A percentile compares a stretch with the other conserved stretches of the same genome.
These are phyloP conservation scores for Peniophora sp. DNA, from an alignment of 1,284 basidiomycete genomes.

Conservation along the genomic window DNA sequence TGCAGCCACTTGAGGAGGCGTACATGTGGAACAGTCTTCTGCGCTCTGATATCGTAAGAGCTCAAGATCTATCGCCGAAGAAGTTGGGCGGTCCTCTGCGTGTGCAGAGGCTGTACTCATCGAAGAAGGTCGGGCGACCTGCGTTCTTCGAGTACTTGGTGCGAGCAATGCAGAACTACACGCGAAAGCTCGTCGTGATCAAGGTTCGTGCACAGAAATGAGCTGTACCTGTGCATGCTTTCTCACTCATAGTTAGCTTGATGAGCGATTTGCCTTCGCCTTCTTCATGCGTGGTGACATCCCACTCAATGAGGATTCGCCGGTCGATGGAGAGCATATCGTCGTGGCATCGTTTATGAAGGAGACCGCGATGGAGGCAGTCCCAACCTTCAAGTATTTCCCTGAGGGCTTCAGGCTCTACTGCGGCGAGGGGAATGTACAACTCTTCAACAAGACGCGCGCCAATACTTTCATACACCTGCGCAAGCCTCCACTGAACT, in stretches of 20 bases:
- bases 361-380: conserved; percentile 30
- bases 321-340: conserved; percentile 32
- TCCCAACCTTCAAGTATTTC: conserved; percentile 42
- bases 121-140: conserved; percentile 37
- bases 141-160: conserved; percentile 57
- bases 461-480: conserved; percentile 53
- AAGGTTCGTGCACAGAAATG: no score
- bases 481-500: conserved; percentile 35
- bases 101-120: conserved; percentile 55
- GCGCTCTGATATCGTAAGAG: conserved; percentile 47
- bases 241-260: conserved; percentile 30
- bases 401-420: conserved; percentile 42
- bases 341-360: conserved; percentile 58
- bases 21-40: conserved; percentile 55
- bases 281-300: conserved; percentile 54
- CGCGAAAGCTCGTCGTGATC: conserved; percentile 47
- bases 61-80: conserved; percentile 40
- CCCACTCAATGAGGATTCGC: conserved; percentile 51
- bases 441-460: conserved; percentile 46
- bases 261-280: conserved; percentile 50
- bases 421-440: conserved; percentile 42
- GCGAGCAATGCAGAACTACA: conserved; percentile 46
- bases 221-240: no score
- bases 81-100: conserved; percentile 42
- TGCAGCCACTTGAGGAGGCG: conserved; percentile 31